These are phyloP conservation scores for Alternaria alternata DNA, from an alignment of 2,329 filamentous ascomycete species.

Conservation along the genomic window DNA sequence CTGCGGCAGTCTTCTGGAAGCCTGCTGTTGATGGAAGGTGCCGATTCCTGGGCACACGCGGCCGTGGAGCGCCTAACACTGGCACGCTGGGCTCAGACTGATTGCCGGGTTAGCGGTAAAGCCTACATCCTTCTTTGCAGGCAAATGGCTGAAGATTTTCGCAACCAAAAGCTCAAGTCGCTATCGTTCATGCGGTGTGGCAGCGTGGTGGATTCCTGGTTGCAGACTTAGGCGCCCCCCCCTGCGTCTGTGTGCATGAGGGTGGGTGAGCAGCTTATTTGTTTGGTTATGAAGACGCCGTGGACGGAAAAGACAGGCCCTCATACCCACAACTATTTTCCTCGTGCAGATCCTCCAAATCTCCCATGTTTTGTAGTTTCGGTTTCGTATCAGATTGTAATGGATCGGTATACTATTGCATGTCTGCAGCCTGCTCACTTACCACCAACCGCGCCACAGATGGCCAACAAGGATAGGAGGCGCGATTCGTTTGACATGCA, in stretches of 20 bases:
- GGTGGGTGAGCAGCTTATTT: neutral
- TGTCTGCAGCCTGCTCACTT: neutral
- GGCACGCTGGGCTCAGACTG: neutral
- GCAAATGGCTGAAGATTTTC: neutral
- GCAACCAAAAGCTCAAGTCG: no score
- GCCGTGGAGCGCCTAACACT: neutral
- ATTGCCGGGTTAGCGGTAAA: neutral
- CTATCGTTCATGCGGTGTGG: neutral
- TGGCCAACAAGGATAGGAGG: neutral
- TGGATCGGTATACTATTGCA: neutral
- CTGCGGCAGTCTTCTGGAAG: neutral
- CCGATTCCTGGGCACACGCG: neutral
- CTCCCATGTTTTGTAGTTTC: neutral
- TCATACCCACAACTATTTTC: neutral
- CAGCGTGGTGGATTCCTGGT: neutral
- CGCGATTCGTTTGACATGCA: neutral
- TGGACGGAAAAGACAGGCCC: neutral
- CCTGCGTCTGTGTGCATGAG: neutral
- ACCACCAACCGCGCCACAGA: neutral
- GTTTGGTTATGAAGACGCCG: neutral
- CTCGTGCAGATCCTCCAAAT: neutral
- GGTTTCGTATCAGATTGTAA: neutral
- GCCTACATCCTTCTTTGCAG: neutral
- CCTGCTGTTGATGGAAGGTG: neutral
- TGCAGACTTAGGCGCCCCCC: neutral